These are phyloP conservation scores for Aspergillus sp. DNA, from an alignment of 2,329 filamentous ascomycete genomes.

Conservation along the genomic window DNA sequence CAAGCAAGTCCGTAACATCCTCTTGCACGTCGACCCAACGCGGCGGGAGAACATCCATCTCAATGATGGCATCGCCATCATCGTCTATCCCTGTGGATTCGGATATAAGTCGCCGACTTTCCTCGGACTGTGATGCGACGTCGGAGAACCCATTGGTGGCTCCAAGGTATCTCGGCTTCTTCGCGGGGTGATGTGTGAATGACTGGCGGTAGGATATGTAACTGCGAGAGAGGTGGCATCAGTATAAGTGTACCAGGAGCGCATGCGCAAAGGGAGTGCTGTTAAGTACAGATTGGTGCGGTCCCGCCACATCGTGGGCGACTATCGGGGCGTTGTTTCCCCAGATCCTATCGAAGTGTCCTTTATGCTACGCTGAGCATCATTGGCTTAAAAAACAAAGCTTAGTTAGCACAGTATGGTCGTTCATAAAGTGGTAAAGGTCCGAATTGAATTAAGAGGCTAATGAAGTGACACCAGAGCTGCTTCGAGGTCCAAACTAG, in stretches of 20 bases:
- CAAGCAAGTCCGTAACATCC: constrained; percentile 81
- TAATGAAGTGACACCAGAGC: not conserved
- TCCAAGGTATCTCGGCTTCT: constrained; percentile 71
- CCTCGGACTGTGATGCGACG: constrained; percentile 60
- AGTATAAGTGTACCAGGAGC: constrained; percentile 7
- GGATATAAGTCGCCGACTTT: constrained; percentile 81
- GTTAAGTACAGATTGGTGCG: constrained; percentile 84
- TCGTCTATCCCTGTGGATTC: constrained; percentile 67
- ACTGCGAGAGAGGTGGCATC: constrained; percentile 48
- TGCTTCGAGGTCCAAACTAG: not conserved
- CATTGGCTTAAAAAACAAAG: constrained; percentile 1
- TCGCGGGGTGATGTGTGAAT: constrained; percentile 89
- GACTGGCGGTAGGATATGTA: constrained; percentile 99
- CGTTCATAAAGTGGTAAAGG: not conserved
- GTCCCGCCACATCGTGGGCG: constrained; percentile 93
- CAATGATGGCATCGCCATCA: constrained; percentile 91
- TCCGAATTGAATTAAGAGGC: not conserved
- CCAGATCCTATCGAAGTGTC: constrained; percentile 21
- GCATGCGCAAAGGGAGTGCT: not conserved
- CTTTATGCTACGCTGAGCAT: constrained; percentile 19
- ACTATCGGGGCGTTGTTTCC: constrained; percentile 26
- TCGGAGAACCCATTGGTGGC: constrained; percentile 62
- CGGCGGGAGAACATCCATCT: constrained; percentile 95
- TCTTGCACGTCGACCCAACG: constrained; percentile 95
- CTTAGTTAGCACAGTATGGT: not conserved